Evolutionary conservation across 352 stramenopile genomes (phyloP).

Genomic region (Sclerospora graminicola): DNA sequence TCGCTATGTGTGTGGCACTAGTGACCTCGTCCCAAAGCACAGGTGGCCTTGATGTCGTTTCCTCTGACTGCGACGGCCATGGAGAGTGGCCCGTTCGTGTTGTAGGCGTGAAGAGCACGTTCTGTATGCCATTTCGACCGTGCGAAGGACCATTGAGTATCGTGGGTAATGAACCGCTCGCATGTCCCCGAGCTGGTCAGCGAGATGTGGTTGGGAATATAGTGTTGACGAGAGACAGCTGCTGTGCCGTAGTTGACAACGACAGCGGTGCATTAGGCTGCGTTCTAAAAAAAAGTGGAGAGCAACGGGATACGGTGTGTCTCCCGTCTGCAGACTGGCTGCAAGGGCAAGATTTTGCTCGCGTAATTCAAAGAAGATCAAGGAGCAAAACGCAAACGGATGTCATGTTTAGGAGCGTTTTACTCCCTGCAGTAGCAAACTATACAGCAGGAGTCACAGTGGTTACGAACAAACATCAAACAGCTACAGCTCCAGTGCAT

Average conservation of each 20-base stretch:
- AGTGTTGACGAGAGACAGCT: conserved; percentile 25
- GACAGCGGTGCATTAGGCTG: conserved; percentile 24
- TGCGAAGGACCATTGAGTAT: conserved; percentile 16
- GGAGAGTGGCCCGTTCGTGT: conserved; percentile 20
- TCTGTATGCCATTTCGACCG: conserved; percentile 24
- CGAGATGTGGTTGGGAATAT: conserved; percentile 7
- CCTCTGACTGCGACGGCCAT: conserved; percentile 5
- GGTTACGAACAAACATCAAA: background rate
- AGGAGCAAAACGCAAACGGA: conserved; percentile 8
- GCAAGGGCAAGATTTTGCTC: conserved; percentile 1
- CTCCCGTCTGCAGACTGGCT: conserved; percentile 15
- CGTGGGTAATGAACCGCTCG: conserved; percentile 9
- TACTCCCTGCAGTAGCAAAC: background rate
- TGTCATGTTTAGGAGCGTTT: conserved; percentile 1
- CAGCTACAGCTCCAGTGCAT: background rate
- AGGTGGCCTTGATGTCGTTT: conserved; percentile 2
- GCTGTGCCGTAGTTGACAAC: conserved; percentile 29
- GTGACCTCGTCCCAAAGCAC: conserved; percentile 1
- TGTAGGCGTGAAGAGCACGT: conserved; percentile 21
- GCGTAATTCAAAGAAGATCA: conserved; percentile 4
- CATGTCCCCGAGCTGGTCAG: conserved; percentile 25
- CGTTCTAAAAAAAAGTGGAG: conserved; percentile 3
- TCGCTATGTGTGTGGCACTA: conserved; percentile 8
- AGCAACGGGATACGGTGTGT: conserved; percentile 14
- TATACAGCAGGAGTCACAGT: background rate